These are phyloP conservation scores for Calonectria crousiana DNA, from an alignment of 2,329 filamentous ascomycete species.

Conservation along the genomic window DNA sequence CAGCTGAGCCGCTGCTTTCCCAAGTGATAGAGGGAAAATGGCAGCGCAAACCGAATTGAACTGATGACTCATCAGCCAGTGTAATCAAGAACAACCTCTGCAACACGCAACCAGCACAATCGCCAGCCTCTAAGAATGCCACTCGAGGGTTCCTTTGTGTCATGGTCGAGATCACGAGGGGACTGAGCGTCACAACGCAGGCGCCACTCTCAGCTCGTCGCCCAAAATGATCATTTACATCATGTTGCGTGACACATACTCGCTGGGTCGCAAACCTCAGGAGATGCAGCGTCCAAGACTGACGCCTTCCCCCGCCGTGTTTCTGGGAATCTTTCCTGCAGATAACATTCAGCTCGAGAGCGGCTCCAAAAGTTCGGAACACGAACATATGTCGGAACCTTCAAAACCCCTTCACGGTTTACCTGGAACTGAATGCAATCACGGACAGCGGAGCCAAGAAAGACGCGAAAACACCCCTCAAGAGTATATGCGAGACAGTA, in stretches of 20 bases:
- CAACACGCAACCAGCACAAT: not conserved
- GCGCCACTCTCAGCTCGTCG: not conserved
- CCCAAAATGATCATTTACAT: not conserved
- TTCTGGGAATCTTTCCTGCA: not conserved
- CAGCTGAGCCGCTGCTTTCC: not conserved
- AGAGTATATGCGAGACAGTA: not conserved
- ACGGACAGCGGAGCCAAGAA: not conserved
- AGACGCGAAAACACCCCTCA: not conserved
- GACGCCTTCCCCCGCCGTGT: not conserved
- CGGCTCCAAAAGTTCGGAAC: not conserved
- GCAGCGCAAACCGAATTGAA: not conserved
- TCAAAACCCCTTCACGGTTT: not conserved
- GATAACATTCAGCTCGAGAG: not conserved
- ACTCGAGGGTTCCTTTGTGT: not conserved
- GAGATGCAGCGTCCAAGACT: not conserved
- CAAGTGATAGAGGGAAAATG: not conserved
- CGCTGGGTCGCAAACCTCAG: not conserved
- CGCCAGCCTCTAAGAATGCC: not conserved
- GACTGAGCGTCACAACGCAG: not conserved
- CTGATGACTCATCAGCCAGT: not conserved
- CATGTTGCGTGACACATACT: not conserved
- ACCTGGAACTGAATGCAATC: not conserved
- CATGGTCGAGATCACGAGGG: not conserved
- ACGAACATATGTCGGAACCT: not conserved
- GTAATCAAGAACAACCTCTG: not conserved